These are phyloP conservation scores for Nothophoma quercina DNA, from an alignment of 2,329 filamentous ascomycete genomes.

Conservation along the genomic window DNA sequence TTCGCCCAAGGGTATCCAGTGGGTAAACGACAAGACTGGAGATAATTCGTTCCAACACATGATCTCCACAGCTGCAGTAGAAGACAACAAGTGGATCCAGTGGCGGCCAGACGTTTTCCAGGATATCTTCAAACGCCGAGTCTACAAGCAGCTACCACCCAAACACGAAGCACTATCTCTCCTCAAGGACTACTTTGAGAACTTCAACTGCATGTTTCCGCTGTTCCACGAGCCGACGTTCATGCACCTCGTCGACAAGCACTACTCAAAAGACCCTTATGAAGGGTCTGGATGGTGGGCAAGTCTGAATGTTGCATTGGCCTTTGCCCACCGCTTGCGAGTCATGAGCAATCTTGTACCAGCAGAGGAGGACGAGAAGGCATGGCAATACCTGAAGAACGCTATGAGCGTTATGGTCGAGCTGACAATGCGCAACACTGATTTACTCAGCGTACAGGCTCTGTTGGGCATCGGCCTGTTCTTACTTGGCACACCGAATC, in stretches of 20 bases:
- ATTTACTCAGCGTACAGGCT: slow-evolving; percentile 92
- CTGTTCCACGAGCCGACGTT: slow-evolving; percentile 98
- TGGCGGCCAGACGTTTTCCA: slow-evolving; percentile 99
- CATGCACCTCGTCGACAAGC: slow-evolving; percentile 93
- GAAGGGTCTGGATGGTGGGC: slow-evolving; percentile 99
- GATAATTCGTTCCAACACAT: slow-evolving; percentile 93
- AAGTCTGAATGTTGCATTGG: slow-evolving; percentile 89
- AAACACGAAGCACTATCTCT: slow-evolving; percentile 89
- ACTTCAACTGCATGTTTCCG: slow-evolving; percentile 99
- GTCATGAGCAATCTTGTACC: slow-evolving; percentile 95
- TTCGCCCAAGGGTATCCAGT: slow-evolving; percentile 96
- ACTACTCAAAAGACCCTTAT: slow-evolving; percentile 92
- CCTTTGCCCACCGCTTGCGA: slow-evolving; percentile 89
- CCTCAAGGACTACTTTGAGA: slow-evolving; percentile 93
- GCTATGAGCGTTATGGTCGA: slow-evolving; percentile 93
- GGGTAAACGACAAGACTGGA: slow-evolving; percentile 98
- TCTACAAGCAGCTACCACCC: slow-evolving; percentile 83
- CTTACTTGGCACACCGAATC: slow-evolving; percentile 94
- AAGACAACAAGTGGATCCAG: slow-evolving; percentile 94
- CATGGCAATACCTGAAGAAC: slow-evolving; percentile 96
- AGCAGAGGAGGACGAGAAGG: slow-evolving; percentile 90
- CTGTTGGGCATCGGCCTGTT: slow-evolving; percentile 92
- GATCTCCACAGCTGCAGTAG: slow-evolving; percentile 85
- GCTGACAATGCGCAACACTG: slow-evolving; percentile 93
- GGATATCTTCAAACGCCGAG: slow-evolving; percentile 84